Conservation (phyloP, 2,329 filamentous ascomycete genomes). For the Colletotrichum australisinense region DNA sequence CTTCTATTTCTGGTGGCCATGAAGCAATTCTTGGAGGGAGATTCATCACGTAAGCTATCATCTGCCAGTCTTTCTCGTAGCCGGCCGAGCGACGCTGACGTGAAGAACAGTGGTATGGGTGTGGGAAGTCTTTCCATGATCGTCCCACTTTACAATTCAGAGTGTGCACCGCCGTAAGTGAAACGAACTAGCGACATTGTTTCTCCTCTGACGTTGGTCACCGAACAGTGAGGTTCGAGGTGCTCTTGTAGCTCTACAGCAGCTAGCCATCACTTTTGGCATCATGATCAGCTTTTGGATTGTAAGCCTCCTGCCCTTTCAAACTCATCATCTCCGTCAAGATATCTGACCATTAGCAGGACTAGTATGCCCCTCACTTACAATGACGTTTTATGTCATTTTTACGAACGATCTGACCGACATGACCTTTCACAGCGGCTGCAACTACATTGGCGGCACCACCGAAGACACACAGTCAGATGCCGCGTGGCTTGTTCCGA, state of each 20-base stretch:
- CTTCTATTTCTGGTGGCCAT: conserved; percentile 66
- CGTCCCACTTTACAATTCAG: conserved; percentile 65
- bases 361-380: background rate
- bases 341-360: conserved; percentile 12
- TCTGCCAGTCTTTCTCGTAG: fast-evolving
- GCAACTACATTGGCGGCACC: conserved; percentile 73
- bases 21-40: conserved; percentile 75
- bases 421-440: conserved; percentile 57
- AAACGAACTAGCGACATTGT: no score
- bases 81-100: background rate
- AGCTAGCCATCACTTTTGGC: conserved; percentile 69
- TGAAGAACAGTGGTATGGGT: conserved; percentile 65
- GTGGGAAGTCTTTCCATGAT: conserved; percentile 78
- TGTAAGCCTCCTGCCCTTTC: conserved; percentile 23
- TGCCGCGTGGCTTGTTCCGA: conserved; percentile 79
- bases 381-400: background rate
- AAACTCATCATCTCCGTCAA: background rate
- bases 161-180: conserved; percentile 55
- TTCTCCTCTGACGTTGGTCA: background rate
- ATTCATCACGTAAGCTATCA: conserved; percentile 69
- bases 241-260: conserved; percentile 58
- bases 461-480: conserved; percentile 64
- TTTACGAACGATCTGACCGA: conserved; percentile 31
- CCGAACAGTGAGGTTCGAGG: conserved; percentile 49
- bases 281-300: conserved; percentile 76